Evolutionary conservation across 2,329 filamentous ascomycete genomes (phyloP), one percentile per base, ranked within the genome.

Genomic region (Nothophaeocryptopus gaeumannii): DNA sequence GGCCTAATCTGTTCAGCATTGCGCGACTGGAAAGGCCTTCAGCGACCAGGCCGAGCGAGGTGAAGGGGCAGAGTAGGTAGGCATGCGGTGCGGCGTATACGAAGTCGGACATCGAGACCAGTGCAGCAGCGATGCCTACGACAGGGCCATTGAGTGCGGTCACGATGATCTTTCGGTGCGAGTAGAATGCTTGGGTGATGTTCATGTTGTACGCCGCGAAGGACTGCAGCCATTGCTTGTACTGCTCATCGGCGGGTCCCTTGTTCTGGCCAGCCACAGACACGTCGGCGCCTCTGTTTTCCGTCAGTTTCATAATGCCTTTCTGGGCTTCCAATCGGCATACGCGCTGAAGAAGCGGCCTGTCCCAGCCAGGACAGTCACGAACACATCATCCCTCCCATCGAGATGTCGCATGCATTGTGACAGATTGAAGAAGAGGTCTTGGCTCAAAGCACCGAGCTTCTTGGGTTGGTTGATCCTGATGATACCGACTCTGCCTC

Each of bases 111-210:
- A 89, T 87, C 26, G 84, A 85, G 50, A 89, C 76, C 0, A 97
- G 73, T 0, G 92, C 91, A 1, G 92, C 93, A 2, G 86, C 88
- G 30, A 97, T 84, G 5, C 93, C 93, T 45, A 99, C 79, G 9
- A 84, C 90, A 5, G 93, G 93, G 2, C 92, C 93, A 73, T 97
- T 97, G 58, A 97, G 84, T 0, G 89, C 93, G 0, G 85, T 85
- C 53, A 97, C 81, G 16, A 97, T 86, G 71, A 97, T 87, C 74
- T 97, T 96, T 62, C 90, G 88, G 73, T 97, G 93, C 11, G 84
- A 85, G 76, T 93, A 91, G 75, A 97, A 96, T 61, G 89, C 85
- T 62, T 89, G 85, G 2, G 91, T 93, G 63, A 89, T 81, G 78
- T 95, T 88, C 49, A 96, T 81, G 77, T 97, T 97, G 77, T 87